These are phyloP conservation scores for Reticulomyxa filosa DNA, from an alignment of 78 protist genomes.

Conservation along the genomic window DNA sequence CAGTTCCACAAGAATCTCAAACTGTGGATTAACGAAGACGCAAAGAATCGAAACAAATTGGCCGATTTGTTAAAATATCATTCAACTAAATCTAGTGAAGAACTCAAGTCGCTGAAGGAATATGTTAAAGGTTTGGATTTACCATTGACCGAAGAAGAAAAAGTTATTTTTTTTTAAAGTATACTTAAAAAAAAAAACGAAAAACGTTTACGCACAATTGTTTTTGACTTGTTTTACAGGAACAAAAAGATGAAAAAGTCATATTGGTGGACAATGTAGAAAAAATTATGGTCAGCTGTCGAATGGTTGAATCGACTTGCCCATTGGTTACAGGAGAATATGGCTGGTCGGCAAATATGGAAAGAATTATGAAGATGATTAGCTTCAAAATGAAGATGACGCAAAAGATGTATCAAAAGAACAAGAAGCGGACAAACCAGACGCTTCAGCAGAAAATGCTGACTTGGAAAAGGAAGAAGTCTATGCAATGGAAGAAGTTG, in stretches of 20 bases:
- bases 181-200: slow-evolving; percentile 57
- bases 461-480: too few relatives aligned
- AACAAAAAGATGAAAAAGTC: slow-evolving; percentile 89
- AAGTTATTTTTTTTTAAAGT: too few relatives aligned
- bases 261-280: slow-evolving; percentile 95
- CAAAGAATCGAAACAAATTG: slow-evolving; percentile 75
- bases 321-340: slow-evolving; percentile 80
- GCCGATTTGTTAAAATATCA: slow-evolving; percentile 87
- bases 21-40: slow-evolving; percentile 97
- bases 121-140: slow-evolving; percentile 87
- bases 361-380: slow-evolving; percentile 98
- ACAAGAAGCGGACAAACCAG: too few relatives aligned
- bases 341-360: slow-evolving; percentile 98
- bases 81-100: slow-evolving; percentile 60
- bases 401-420: too few relatives aligned
- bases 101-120: slow-evolving; percentile 81
- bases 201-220: slow-evolving; percentile 26
- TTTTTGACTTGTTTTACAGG: too few relatives aligned
- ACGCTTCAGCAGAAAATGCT: too few relatives aligned
- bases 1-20: slow-evolving; percentile 87
- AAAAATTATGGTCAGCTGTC: slow-evolving; percentile 77
- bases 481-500: too few relatives aligned
- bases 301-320: slow-evolving; percentile 81
- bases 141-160: slow-evolving; percentile 77
- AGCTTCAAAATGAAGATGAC: too few relatives aligned